These are phyloP conservation scores for Pyrenophora tritici-repentis DNA, from an alignment of 2,329 filamentous ascomycete genomes.

Conservation along the genomic window DNA sequence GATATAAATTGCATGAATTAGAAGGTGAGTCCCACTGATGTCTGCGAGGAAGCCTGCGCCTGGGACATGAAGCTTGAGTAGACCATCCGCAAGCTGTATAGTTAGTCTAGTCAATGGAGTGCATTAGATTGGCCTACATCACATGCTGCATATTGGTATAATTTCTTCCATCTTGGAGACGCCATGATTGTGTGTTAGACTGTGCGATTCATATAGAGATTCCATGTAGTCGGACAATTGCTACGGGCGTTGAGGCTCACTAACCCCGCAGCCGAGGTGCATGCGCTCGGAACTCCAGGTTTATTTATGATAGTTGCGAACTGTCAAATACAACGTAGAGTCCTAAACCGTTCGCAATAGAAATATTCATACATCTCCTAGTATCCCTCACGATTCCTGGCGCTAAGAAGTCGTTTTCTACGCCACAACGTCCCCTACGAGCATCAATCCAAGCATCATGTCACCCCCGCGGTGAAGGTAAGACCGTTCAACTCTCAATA, in stretches of 20 bases:
- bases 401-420: too few species aligned
- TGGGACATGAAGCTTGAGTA: slow-evolving; percentile 70
- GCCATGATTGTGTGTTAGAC: slow-evolving; percentile 23
- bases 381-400: too few species aligned
- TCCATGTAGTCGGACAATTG: neutral
- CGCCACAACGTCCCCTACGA: too few species aligned
- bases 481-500: too few species aligned
- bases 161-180: slow-evolving; percentile 35
- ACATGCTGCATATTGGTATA: slow-evolving; percentile 43
- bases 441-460: too few species aligned
- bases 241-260: neutral
- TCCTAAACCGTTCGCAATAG: too few species aligned
- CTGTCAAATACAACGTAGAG: too few species aligned
- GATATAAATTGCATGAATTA: neutral
- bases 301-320: too few species aligned
- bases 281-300: neutral
- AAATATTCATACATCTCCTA: too few species aligned
- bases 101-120: neutral
- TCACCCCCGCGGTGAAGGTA: too few species aligned
- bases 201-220: neutral
- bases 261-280: slow-evolving; percentile 15
- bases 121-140: slow-evolving; percentile 29
- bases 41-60: slow-evolving; percentile 71
- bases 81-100: slow-evolving; percentile 64
- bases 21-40: slow-evolving; percentile 54